These are phyloP conservation scores for Inga laurina DNA, from an alignment of 306 rosid species.

Conservation along the genomic window DNA sequence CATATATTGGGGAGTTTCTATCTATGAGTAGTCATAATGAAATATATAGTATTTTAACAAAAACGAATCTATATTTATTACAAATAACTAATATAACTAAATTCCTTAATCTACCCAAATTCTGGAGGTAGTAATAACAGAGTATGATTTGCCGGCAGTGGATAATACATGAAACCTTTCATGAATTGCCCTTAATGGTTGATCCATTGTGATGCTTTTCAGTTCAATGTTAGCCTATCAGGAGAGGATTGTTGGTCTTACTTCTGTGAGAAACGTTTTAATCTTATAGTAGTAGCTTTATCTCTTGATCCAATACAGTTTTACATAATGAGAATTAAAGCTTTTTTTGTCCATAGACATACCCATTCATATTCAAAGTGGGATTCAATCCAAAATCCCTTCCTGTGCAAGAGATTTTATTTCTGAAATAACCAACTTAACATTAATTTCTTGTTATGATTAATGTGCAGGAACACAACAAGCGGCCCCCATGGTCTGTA, in stretches of 20 bases:
- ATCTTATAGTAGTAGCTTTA: neutral
- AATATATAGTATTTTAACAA: too few relatives aligned
- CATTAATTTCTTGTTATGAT: neutral
- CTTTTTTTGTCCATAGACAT: neutral
- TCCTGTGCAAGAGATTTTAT: neutral
- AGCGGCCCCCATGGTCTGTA: slow-evolving; percentile 83
- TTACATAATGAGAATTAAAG: neutral
- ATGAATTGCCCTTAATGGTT: neutral
- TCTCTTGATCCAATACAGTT: neutral
- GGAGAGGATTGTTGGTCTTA: neutral
- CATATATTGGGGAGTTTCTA: too few relatives aligned
- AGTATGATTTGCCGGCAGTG: neutral
- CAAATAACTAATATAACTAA: too few relatives aligned
- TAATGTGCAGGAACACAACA: slow-evolving; percentile 67
- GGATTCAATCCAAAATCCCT: slow-evolving; percentile 8
- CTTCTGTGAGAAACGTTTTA: neutral
- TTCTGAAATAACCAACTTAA: neutral
- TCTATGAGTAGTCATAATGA: too few relatives aligned
- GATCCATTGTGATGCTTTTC: neutral
- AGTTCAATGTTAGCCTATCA: neutral
- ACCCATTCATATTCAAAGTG: neutral
- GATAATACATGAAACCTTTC: neutral
- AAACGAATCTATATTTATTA: too few relatives aligned
- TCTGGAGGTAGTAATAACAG: neutral
- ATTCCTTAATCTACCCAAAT: too few relatives aligned